phyloP scores from a whole-genome alignment of 2,329 filamentous ascomycete species.

The Scytalidium sp. region DNA sequence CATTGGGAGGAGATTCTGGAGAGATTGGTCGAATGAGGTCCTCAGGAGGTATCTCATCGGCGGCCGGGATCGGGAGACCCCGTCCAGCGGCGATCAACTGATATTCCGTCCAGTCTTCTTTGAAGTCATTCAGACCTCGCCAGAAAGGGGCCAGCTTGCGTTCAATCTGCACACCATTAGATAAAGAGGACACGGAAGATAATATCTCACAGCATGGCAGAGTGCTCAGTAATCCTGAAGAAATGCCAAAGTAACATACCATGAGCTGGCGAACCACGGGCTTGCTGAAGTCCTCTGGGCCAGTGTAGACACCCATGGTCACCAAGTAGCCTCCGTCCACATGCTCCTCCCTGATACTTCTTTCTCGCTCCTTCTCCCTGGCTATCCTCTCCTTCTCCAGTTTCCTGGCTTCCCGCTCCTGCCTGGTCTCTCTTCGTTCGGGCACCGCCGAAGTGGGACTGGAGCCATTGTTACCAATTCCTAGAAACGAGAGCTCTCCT shows the following conservation, averaged over 20 bases:
- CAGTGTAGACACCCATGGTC: conserved; percentile 90
- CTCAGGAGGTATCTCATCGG: conserved; percentile 79
- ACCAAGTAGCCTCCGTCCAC: conserved; percentile 94
- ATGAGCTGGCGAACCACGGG: conserved; percentile 82
- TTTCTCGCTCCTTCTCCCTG: conserved; percentile 79
- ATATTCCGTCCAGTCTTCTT: conserved; percentile 85
- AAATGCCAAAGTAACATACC: conserved; percentile 49
- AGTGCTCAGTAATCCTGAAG: conserved; percentile 29
- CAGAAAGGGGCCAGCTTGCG: conserved; percentile 91
- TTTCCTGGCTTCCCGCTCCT: conserved; percentile 84
- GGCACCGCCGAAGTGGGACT: conserved; percentile 20
- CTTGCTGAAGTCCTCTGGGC: conserved; percentile 91
- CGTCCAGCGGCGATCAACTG: conserved; percentile 90
- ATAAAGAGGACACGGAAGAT: conserved; percentile 46
- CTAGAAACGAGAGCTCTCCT: conserved; percentile 28
- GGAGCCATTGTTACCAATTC: conserved; percentile 18
- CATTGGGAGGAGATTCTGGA: conserved; percentile 40
- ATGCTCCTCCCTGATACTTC: conserved; percentile 86
- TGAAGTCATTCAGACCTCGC: conserved; percentile 88
- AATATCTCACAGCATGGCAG: conserved; percentile 47
- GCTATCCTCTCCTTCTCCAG: conserved; percentile 76
- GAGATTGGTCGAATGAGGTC: conserved; percentile 47
- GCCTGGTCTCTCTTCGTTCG: conserved; percentile 77
- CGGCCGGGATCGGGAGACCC: conserved; percentile 76
- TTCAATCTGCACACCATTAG: conserved; percentile 67